These are phyloP conservation scores for Thelephora ganbajun DNA, from an alignment of 768 basidiomycete genomes.

Conservation along the genomic window DNA sequence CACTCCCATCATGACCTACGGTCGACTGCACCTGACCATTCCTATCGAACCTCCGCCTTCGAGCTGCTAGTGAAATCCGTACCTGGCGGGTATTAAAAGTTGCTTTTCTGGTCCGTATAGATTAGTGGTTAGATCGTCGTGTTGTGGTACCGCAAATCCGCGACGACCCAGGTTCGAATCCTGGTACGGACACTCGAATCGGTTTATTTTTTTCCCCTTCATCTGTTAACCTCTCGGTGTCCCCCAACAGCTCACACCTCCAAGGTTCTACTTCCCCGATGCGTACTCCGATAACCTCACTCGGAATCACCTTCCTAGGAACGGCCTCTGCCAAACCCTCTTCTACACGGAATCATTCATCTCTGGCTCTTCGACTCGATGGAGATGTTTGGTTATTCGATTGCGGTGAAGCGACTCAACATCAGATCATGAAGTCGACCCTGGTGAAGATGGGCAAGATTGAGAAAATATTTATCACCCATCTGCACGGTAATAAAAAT, in stretches of 20 bases:
- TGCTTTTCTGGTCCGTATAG: slow-evolving; percentile 5
- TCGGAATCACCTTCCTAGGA: slow-evolving; percentile 64
- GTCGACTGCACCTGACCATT: slow-evolving; percentile 52
- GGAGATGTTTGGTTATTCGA: slow-evolving; percentile 76
- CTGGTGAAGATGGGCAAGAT: slow-evolving; percentile 66
- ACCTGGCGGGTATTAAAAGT: neutral
- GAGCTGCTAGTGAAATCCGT: slow-evolving; percentile 11
- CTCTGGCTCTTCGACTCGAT: slow-evolving; percentile 50
- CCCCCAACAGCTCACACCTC: no score
- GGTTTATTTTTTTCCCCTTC: neutral
- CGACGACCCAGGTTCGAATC: slow-evolving; percentile 7
- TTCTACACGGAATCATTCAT: slow-evolving; percentile 63
- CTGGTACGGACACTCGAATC: slow-evolving; percentile 2
- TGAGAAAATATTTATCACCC: slow-evolving; percentile 77
- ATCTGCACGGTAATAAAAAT: slow-evolving; percentile 57
- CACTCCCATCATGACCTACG: slow-evolving; percentile 55
- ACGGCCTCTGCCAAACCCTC: slow-evolving; percentile 77
- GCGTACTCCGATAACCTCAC: slow-evolving; percentile 4
- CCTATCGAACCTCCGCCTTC: slow-evolving; percentile 32
- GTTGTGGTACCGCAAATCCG: slow-evolving; percentile 5
- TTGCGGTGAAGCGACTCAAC: slow-evolving; percentile 76
- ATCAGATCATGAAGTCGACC: slow-evolving; percentile 54
- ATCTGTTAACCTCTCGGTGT: no score
- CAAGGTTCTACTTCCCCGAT: no score
- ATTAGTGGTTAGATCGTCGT: slow-evolving; percentile 10